Evolutionary conservation across 768 basidiomycete genomes (phyloP).

Genomic region (Psilocybe subaeruginosa): DNA sequence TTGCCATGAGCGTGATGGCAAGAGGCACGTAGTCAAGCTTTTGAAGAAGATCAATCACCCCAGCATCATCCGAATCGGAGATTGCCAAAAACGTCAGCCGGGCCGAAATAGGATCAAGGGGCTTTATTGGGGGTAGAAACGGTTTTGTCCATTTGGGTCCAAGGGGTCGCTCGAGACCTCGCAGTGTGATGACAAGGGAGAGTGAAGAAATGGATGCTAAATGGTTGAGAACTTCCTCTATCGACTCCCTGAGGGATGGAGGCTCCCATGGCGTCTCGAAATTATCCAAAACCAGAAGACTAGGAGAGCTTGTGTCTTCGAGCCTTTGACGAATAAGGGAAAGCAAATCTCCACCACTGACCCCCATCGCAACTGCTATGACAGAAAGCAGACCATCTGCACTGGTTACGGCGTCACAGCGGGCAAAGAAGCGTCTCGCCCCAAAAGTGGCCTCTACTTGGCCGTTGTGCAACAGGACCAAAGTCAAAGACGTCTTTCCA

Average conservation of each 20-base stretch:
- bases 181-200: constrained; percentile 36
- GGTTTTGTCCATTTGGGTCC: too few relatives aligned
- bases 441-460: constrained; percentile 19
- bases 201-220: constrained; percentile 28
- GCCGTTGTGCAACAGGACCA: constrained; percentile 31
- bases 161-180: constrained; percentile 18
- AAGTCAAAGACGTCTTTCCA: constrained; percentile 40
- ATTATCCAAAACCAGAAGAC: constrained; percentile 39
- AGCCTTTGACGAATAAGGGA: constrained; percentile 25
- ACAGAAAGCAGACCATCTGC: constrained; percentile 27
- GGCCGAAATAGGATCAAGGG: constrained; percentile 22
- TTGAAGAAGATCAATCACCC: constrained; percentile 25
- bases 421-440: constrained; percentile 31
- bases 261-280: constrained; percentile 43
- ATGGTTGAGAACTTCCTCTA: constrained; percentile 27
- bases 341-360: constrained; percentile 24
- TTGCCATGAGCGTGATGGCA: constrained; percentile 37
- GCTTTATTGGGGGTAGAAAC: constrained; percentile 19
- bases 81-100: constrained; percentile 23
- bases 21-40: constrained; percentile 32
- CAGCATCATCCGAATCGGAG: constrained; percentile 19
- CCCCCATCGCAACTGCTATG: constrained; percentile 23
- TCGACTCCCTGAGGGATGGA: constrained; percentile 17
- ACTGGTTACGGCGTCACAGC: constrained; percentile 34
- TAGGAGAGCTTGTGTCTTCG: constrained; percentile 19